Base-by-base conservation (phyloP, 805 yeast genomes). In the Metschnikowia proteae region DNA sequence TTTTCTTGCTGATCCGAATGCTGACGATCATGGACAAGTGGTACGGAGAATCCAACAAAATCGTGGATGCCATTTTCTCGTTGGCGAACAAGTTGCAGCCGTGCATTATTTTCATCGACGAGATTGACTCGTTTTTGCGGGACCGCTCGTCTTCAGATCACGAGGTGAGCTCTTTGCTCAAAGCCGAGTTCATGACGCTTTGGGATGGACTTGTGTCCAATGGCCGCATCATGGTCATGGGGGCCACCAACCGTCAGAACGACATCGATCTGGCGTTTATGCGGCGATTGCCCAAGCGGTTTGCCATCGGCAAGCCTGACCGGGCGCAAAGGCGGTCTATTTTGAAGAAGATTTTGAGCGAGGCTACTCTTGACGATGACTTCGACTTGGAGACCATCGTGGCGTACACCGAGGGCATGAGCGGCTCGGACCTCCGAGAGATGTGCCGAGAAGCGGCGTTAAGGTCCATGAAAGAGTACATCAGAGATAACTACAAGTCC, bases 1-100 rank as follows among this genome's bases (percentile, higher is more conserved):
- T 84, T 58, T 92, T 92, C 68, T 79, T 92, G 43, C 89, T 91
- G 59, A 86, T 92, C 45, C 78, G 96, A 65, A 87, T 92, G 95
- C 89, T 96, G 26, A 83, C 92, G 2, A 82, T 92, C 13, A 87
- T 91, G 92, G 97, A 94, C 68, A 92, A 92, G 67, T 92, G 97
- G 96, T 92, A 88, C 63, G 99, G 99, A 11, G 98, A 92, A 67
- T 82, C 92, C 28, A 92, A 94, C 66, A 94, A 94, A 70, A 82
- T 91, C 43, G 94, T 89, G 1, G 96, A 91, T 56, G 98, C 97
- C 0, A 81, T 92, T 32, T 92, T 92, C 64, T 84, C 96, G 6
- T 75, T 92, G 48, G 98, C 97, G 3, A 75, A 80, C 51, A 92
- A 94, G 62, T 76, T 92, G 37, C 89, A 89, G 65, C 99, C 99